Base-by-base conservation (phyloP, 2,329 filamentous ascomycete genomes). In the Colletotrichum salicis region DNA sequence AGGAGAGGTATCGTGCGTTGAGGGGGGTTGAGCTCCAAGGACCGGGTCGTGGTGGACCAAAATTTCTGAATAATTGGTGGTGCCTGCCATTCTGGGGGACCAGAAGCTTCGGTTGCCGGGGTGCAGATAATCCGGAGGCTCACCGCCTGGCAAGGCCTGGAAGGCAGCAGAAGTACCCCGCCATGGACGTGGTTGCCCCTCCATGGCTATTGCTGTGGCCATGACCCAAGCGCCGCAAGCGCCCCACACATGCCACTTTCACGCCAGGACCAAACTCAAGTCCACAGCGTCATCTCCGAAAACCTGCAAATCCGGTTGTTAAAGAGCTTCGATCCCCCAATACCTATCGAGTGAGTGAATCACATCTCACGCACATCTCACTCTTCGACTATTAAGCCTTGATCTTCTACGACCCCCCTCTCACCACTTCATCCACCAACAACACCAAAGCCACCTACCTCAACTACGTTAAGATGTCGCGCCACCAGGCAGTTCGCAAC, bases 401-500 rank as follows among this genome's bases (percentile, higher is more conserved):
- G 41, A 19, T 8, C 19, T 29, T 45, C 27, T 54, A 24, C 13
- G 13, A 45, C 37, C 41, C 8, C 8, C 22, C 51, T 24, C 33
- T n/a, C 37, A 7, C 19, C 12, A n/a, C 31, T 12, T 31, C 13
- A 31, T 51, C 24, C 13, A 24, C 55, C 22, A 7, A 3, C 6
- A 24, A 29, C 51, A 10, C 19, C 58, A 10, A 7, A 13, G 4
- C 24, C 56, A 33, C 35, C n/a, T 52, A 27, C 59, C 45, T 19
- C n/a, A 48, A 41, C 37, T 41, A 19, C 37, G 22, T 51, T 59
- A 78, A 70, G 8, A 87, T 87, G 85, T 86, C 85, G 35, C 84
- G 85, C 63, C 85, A 87, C 70, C 82, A 84, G 70, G 79, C 80
- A n/a, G 82, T 83, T 66, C 83, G 83, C 48, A 86, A 86, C 73